Percentiles rank a stretch among this genome's conserved stretches.
Conservation (phyloP, 2,329 filamentous ascomycete species). For the Fusarium lyarnte region DNA sequence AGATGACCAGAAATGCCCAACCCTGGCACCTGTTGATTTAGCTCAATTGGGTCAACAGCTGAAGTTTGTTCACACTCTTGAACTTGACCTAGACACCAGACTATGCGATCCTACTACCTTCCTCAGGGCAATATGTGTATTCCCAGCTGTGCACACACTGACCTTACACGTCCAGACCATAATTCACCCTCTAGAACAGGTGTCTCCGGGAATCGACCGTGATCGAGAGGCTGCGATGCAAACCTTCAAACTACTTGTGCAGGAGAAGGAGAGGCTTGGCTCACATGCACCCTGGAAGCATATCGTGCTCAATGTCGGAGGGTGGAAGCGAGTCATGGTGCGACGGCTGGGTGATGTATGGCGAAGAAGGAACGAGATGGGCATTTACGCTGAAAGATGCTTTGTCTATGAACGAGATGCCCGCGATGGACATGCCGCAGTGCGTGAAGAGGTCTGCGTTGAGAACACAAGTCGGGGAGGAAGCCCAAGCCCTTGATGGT, state of each 20-base stretch:
- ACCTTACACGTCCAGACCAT: conserved; percentile 58
- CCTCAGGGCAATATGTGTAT: conserved; percentile 51
- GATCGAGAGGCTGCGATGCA: conserved; percentile 51
- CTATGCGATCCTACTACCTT: conserved; percentile 50
- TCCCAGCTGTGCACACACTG: conserved; percentile 53
- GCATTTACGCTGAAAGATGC: conserved; percentile 59
- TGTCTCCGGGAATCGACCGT: conserved; percentile 44
- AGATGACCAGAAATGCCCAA: conserved; percentile 54
- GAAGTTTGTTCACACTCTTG: conserved; percentile 51
- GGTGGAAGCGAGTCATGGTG: conserved; percentile 58
- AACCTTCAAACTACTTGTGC: conserved; percentile 48
- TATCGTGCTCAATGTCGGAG: conserved; percentile 59
- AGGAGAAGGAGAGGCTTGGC: conserved; percentile 37
- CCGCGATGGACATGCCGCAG: conserved; percentile 26
- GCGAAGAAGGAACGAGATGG: conserved; percentile 52
- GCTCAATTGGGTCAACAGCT: conserved; percentile 47
- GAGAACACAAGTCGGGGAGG: conserved; percentile 42
- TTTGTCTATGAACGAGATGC: conserved; percentile 53
- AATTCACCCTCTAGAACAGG: conserved; percentile 46
- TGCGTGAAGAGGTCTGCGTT: conserved; percentile 44
- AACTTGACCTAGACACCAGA: conserved; percentile 58
- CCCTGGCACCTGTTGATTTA: conserved; percentile 49
- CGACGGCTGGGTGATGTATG: conserved; percentile 54
- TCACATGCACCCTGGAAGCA: conserved; percentile 47
- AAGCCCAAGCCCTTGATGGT: conserved; percentile 33